Conservation (phyloP, 2,329 filamentous ascomycete species). For the Ophiocordyceps sinensis region DNA sequence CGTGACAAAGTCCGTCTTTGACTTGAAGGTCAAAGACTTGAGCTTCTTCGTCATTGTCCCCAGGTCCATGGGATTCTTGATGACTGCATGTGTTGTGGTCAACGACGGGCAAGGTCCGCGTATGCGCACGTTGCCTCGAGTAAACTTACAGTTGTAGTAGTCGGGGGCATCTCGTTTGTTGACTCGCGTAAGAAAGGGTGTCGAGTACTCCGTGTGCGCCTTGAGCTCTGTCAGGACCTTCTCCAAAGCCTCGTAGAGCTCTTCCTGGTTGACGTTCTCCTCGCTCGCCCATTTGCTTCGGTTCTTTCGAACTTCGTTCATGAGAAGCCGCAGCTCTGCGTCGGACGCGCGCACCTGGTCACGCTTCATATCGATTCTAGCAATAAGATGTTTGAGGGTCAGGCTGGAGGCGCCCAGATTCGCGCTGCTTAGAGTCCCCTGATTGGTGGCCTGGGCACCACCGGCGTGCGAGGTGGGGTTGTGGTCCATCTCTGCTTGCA, state of each 20-base stretch:
- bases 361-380: constrained; percentile 85
- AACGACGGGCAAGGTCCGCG: not conserved
- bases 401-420: constrained; percentile 93
- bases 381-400: constrained; percentile 92
- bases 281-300: constrained; percentile 98
- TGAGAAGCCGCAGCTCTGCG: constrained; percentile 76
- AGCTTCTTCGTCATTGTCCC: constrained; percentile 98
- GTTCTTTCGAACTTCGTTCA: constrained; percentile 96
- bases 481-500: constrained; percentile 86
- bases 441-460: constrained; percentile 44
- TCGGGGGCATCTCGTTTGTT: constrained; percentile 96
- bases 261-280: constrained; percentile 93
- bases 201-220: constrained; percentile 92
- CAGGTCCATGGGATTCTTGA: constrained; percentile 96
- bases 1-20: constrained; percentile 85
- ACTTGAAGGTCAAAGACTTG: constrained; percentile 64
- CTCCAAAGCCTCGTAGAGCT: constrained; percentile 90
- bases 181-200: constrained; percentile 85
- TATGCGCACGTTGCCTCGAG: not conserved
- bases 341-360: constrained; percentile 84
- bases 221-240: constrained; percentile 96
- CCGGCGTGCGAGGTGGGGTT: constrained; percentile 36
- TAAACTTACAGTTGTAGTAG: constrained; percentile 69
- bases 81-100: constrained; percentile 39
- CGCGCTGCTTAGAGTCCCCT: constrained; percentile 81